These are phyloP conservation scores for Penicillium nordicum DNA, from an alignment of 2,329 filamentous ascomycete species.

Conservation along the genomic window DNA sequence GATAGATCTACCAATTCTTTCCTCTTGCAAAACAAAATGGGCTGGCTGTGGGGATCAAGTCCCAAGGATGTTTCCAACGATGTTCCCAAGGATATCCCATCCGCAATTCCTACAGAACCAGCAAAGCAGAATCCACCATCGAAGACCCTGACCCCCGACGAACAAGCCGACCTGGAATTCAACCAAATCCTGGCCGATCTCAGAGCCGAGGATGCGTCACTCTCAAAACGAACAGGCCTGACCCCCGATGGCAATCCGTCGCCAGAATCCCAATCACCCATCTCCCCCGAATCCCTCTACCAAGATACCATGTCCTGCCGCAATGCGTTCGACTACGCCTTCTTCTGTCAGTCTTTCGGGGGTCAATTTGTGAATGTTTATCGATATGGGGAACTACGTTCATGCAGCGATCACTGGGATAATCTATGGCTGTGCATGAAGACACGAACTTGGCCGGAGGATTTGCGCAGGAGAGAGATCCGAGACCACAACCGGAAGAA, in stretches of 20 bases:
- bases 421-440: slow-evolving; percentile 99
- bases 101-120: slow-evolving; percentile 14
- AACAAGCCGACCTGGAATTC: slow-evolving; percentile 55
- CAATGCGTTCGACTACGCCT: slow-evolving; percentile 84
- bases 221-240: slow-evolving; percentile 5
- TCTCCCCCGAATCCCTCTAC: slow-evolving; percentile 66
- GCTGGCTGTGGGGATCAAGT: slow-evolving; percentile 46
- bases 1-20: not conserved
- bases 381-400: slow-evolving; percentile 72
- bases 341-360: slow-evolving; percentile 87
- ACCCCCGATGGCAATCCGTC: slow-evolving; percentile 2
- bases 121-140: slow-evolving; percentile 20
- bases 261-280: slow-evolving; percentile 24
- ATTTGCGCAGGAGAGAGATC: slow-evolving; percentile 59
- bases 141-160: slow-evolving; percentile 40
- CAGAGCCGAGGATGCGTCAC: slow-evolving; percentile 32
- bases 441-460: slow-evolving; percentile 60
- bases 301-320: slow-evolving; percentile 85
- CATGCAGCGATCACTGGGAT: slow-evolving; percentile 81
- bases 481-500: slow-evolving; percentile 66
- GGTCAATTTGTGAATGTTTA: slow-evolving; percentile 92
- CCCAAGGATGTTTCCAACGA: slow-evolving; percentile 21
- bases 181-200: slow-evolving; percentile 50
- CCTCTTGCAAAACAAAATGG: slow-evolving; percentile 35
- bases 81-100: slow-evolving; percentile 14